Evolutionary conservation across 2,329 filamentous ascomycete genomes (phyloP).

Genomic region (Daldinia eschscholtzii): DNA sequence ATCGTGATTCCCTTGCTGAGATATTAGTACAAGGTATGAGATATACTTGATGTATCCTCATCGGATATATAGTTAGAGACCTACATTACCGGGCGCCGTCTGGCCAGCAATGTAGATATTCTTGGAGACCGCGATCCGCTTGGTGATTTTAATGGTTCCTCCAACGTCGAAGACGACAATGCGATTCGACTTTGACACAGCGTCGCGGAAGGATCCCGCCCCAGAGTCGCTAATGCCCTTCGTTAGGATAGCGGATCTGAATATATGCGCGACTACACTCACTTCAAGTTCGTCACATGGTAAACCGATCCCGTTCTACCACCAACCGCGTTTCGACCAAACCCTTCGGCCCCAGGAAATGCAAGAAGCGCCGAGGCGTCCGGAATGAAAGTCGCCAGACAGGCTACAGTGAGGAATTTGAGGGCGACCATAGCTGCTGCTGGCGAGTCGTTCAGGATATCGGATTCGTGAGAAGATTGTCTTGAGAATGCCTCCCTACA

Average conservation of each 20-base stretch:
- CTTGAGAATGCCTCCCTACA: background rate
- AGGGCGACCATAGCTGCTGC: background rate
- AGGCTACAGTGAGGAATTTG: background rate
- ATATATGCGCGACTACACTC: background rate
- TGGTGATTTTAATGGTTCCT: slow-evolving; percentile 62
- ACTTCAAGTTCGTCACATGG: slow-evolving; percentile 62
- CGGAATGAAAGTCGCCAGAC: slow-evolving; percentile 31
- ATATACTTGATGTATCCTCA: background rate
- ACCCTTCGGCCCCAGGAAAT: slow-evolving; percentile 65
- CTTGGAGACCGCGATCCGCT: slow-evolving; percentile 61
- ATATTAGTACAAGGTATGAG: background rate
- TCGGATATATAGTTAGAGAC: background rate
- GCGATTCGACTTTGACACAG: slow-evolving; percentile 61
- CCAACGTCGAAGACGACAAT: slow-evolving; percentile 65
- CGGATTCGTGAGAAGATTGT: background rate
- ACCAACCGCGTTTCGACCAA: slow-evolving; percentile 61
- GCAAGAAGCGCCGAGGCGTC: slow-evolving; percentile 52
- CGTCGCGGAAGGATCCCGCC: slow-evolving; percentile 63
- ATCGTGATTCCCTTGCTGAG: slow-evolving; percentile 59
- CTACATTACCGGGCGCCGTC: slow-evolving; percentile 60
- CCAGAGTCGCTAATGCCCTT: slow-evolving; percentile 56
- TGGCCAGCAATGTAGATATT: slow-evolving; percentile 64
- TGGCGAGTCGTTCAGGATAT: background rate
- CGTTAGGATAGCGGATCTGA: background rate
- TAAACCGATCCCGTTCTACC: slow-evolving; percentile 62